These are phyloP conservation scores for Saksenaea oblongispora DNA, from an alignment of 371 early-diverging fungal genomes.

Conservation along the genomic window DNA sequence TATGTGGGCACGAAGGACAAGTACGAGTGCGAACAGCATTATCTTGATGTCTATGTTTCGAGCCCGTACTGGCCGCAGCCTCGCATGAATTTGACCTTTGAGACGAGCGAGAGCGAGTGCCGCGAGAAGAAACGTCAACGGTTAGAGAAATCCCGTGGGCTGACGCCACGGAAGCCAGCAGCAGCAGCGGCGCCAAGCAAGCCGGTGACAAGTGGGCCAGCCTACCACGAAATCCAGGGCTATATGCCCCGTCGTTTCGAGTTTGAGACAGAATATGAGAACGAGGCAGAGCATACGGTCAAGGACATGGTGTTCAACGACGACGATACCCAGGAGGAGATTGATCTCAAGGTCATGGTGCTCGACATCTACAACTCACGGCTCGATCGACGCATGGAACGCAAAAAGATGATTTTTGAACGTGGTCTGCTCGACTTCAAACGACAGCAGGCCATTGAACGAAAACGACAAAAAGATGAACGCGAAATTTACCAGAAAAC, in stretches of 20 bases:
- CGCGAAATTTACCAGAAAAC: slow-evolving; percentile 76
- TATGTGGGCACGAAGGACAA: slow-evolving; percentile 91
- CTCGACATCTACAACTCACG: slow-evolving; percentile 92
- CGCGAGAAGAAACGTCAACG: slow-evolving; percentile 43
- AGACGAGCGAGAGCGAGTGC: slow-evolving; percentile 36
- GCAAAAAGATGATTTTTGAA: slow-evolving; percentile 88
- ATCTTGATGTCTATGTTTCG: slow-evolving; percentile 81
- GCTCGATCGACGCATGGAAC: slow-evolving; percentile 80
- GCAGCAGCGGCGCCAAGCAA: slow-evolving; percentile 40
- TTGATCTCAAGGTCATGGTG: slow-evolving; percentile 88
- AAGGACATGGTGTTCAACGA: slow-evolving; percentile 93
- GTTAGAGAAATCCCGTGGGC: slow-evolving; percentile 43
- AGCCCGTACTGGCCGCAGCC: slow-evolving; percentile 82
- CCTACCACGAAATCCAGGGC: slow-evolving; percentile 95
- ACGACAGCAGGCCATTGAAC: slow-evolving; percentile 77
- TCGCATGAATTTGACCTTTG: slow-evolving; percentile 51
- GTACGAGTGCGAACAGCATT: slow-evolving; percentile 91
- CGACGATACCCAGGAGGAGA: slow-evolving; percentile 85
- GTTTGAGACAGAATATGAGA: slow-evolving; percentile 96
- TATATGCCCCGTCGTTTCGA: slow-evolving; percentile 98
- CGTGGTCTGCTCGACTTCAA: slow-evolving; percentile 85
- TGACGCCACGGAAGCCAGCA: slow-evolving; percentile 32
- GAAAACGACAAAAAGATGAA: slow-evolving; percentile 83
- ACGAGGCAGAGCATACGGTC: slow-evolving; percentile 93
- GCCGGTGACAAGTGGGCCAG: slow-evolving; percentile 83